Base-by-base conservation (phyloP, 306 rosid genomes). In the Lathyrus oleraceus region DNA sequence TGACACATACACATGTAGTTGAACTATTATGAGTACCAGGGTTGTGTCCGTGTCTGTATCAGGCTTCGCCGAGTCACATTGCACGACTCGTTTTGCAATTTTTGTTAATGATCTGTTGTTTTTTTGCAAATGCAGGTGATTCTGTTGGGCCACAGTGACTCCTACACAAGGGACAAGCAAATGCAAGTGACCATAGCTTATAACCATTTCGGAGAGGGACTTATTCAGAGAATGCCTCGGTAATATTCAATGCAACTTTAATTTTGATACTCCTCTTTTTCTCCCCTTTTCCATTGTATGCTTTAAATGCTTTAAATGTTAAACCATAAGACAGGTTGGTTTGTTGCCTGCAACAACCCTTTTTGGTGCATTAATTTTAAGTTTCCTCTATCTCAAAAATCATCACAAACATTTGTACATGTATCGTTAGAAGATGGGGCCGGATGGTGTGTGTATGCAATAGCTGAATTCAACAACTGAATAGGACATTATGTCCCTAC, bases 191-290 rank as follows among this genome's bases (percentile, higher is more conserved):
- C 98, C 58, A 93, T 93, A 61, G 98, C 98, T 8, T 93, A 93
- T 85, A 93, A 93, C 90, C 98, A 93, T 76, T 93, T 93, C 61
- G 98, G 98, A 64, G 96, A 90, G 74, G 98, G 98, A 69, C 98
- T 93, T 27, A 93, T 93, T 59, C 98, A 93, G 82, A 90, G 98
- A 83, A 93, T 93, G 98, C 98, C 98, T n/a, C 76, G 98, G 98
- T 94, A 83, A 58, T 14, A 67, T 54, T 70, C 58, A 74, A 51
- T 69, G 53, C 17, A 49, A 45, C 71, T 53, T 73, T 73, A 48
- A 58, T 28, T 66, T 48, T 67, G 47, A 67, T 51, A 69, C 45
- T 70, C 10, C 27, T 52, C 38, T 68, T 19, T 35, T 70, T 23
- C 72, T 23, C 72, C 65, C 1, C 6, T 14, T 52, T 32, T 16